Base-by-base conservation (phyloP, 495 filamentous ascomycete species). In the Parmelia sp. region DNA sequence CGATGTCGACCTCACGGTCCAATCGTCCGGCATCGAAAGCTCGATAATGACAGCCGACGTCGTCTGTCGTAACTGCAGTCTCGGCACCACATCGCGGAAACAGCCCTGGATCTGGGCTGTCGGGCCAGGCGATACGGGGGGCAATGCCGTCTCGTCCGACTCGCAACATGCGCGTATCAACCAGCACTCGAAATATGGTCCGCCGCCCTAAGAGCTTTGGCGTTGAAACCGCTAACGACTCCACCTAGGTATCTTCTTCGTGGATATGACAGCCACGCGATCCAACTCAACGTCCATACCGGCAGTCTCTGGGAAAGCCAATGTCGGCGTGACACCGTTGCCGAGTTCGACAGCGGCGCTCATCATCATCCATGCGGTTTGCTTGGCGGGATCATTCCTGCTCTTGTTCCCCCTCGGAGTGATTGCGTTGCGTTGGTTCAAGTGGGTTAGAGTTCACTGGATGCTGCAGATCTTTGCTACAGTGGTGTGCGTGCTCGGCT, bases 31-130 rank as follows among this genome's bases (percentile, higher is more conserved):
- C 25, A 62, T 62, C 11, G n/a, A 35, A 11, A 39, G 40, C 25
- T 62, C 60, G 1, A 27, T 40, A 17, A 62, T 62, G 60, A 62
- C 45, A 39, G 60, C 60, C 35, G 55, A 62, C 33, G 31, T 62
- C 35, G n/a, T 62, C 19, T 62, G 60, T n/a, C 23, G 11, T 21
- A 62, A 62, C 12, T 55, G 45, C 21, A 19, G 31, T 29, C 33
- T 53, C 19, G 47, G 40, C 45, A n/a, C 31, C 4, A 9, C 60
- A 15, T 37, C 42, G 5, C 17, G 33, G 1, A 61, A 36, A 29
- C 60, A 62, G 9, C 60, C 60, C 6, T 62, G 60, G 60, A 62
- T 62, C 60, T 62, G 60, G 60, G 60, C 60, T 9, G 27, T 49
- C 29, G 60, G 60, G 45, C 60, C 60, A 7, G 60, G 60, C 12